These are phyloP conservation scores for Miscanthus sacchariflorus DNA, from an alignment of 202 grass and related monocot genomes.

Conservation along the genomic window DNA sequence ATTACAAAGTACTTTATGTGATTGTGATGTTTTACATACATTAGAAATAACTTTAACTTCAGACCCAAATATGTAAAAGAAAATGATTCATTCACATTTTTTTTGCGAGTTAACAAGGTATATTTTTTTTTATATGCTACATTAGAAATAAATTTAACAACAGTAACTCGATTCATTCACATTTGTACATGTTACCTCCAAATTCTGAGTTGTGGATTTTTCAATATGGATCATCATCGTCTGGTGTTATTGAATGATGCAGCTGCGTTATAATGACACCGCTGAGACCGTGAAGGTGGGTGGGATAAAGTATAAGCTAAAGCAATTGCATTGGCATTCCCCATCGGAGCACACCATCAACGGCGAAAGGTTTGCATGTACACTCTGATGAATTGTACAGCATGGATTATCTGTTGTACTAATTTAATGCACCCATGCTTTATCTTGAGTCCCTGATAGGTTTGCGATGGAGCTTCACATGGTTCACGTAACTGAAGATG, in stretches of 20 bases:
- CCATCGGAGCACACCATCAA: slow-evolving; percentile 85
- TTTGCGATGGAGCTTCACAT: slow-evolving; percentile 80
- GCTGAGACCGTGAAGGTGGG: slow-evolving; percentile 55
- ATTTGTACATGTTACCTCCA: not conserved
- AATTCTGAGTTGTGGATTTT: not conserved
- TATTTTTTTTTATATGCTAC: not conserved
- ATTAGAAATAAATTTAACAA: not conserved
- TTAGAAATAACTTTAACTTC: not conserved
- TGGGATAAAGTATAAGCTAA: slow-evolving; percentile 63
- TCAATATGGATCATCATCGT: slow-evolving; percentile 14
- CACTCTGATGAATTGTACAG: not conserved
- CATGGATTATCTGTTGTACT: slow-evolving; percentile 21
- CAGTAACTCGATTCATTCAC: not conserved
- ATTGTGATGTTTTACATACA: slow-evolving; percentile 29
- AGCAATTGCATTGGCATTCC: slow-evolving; percentile 85
- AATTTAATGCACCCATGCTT: not conserved
- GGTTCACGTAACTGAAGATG: slow-evolving; percentile 67
- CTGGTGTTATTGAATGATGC: slow-evolving; percentile 9
- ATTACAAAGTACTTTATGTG: not conserved
- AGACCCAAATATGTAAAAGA: not conserved
- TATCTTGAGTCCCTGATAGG: slow-evolving; percentile 46
- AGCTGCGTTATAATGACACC: slow-evolving; percentile 64
- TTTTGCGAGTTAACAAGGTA: too few relatives aligned
- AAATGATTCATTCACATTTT: not conserved
- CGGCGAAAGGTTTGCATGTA: slow-evolving; percentile 61